phyloP scores from a whole-genome alignment of 305 asterid species.

The Ruellia speciosa region DNA sequence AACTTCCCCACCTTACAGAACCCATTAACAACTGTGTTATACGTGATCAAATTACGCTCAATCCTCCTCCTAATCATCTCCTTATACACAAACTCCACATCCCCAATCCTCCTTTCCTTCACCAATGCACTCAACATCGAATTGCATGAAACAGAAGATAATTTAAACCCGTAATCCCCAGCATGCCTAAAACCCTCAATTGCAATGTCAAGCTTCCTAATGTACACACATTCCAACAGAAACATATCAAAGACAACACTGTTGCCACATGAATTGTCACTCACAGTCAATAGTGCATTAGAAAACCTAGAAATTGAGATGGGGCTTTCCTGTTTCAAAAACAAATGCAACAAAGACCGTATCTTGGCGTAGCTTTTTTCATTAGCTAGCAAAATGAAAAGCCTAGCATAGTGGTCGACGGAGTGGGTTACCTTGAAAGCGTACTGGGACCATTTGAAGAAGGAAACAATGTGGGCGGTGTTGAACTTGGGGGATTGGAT shows the following conservation, averaged over 20 bases:
- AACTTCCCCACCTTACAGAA: constrained; percentile 74
- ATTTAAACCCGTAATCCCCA: constrained; percentile 60
- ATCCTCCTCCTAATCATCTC: constrained; percentile 68
- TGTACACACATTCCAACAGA: constrained; percentile 41
- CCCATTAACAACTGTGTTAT: constrained; percentile 60
- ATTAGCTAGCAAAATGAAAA: constrained; percentile 42
- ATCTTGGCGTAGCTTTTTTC: constrained; percentile 52
- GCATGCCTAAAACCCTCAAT: constrained; percentile 68
- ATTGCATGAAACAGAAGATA: constrained; percentile 56
- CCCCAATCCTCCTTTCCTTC: constrained; percentile 36
- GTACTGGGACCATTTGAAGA: constrained; percentile 51
- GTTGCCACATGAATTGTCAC: constrained; percentile 44
- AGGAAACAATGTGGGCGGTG: constrained; percentile 33
- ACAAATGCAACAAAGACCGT: constrained; percentile 51
- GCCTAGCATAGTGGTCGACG: constrained; percentile 35
- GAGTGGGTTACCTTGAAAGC: constrained; percentile 37
- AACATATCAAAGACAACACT: constrained; percentile 61
- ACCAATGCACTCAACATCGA: constrained; percentile 45
- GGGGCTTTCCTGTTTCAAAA: constrained; percentile 29
- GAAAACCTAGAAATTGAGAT: constrained; percentile 44
- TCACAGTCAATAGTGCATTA: constrained; percentile 40
- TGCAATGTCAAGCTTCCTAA: constrained; percentile 41
- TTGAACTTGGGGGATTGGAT: constrained; percentile 22
- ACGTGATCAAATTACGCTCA: constrained; percentile 38
- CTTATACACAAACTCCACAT: constrained; percentile 52